These are phyloP conservation scores for Talaromyces stipitatus DNA, from an alignment of 495 filamentous ascomycete genomes.

Conservation along the genomic window DNA sequence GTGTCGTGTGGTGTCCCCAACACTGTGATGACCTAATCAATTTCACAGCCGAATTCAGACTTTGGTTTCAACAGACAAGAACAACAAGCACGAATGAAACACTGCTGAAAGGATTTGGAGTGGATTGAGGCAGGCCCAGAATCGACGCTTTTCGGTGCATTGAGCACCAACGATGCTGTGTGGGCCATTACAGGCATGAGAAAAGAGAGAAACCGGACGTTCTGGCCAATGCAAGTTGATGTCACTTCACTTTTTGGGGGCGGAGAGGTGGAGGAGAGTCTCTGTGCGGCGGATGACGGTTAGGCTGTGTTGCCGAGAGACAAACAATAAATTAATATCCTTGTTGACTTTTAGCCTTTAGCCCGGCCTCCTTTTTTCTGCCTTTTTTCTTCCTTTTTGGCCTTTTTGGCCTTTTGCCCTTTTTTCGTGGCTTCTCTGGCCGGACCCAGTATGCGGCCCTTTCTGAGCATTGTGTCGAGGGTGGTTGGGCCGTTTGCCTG, in stretches of 20 bases:
- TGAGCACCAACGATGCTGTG: not conserved
- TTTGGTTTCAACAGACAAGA: not conserved
- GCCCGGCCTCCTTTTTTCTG: not conserved
- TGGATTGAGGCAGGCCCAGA: not conserved
- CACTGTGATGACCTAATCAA: not conserved
- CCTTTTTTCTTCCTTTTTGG: not conserved
- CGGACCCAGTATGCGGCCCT: no score
- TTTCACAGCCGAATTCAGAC: not conserved
- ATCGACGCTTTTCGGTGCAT: not conserved
- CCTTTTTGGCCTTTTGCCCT: not conserved
- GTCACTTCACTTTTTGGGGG: not conserved
- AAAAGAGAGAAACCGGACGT: not conserved
- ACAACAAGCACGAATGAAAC: not conserved
- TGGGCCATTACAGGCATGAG: not conserved
- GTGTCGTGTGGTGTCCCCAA: not conserved
- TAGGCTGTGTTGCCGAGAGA: conserved; percentile 1
- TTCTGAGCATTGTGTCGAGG: no score
- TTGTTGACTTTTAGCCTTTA: not conserved
- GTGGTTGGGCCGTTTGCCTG: no score
- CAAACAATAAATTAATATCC: not conserved
- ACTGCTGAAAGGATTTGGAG: not conserved
- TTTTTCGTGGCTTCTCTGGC: not conserved
- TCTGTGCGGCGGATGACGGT: not conserved
- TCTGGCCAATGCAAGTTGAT: conserved; percentile 6
- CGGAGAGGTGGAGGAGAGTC: not conserved